Evolutionary conservation across 2,329 filamentous ascomycete genomes (phyloP).

Genomic region (Aspergillus sp.): DNA sequence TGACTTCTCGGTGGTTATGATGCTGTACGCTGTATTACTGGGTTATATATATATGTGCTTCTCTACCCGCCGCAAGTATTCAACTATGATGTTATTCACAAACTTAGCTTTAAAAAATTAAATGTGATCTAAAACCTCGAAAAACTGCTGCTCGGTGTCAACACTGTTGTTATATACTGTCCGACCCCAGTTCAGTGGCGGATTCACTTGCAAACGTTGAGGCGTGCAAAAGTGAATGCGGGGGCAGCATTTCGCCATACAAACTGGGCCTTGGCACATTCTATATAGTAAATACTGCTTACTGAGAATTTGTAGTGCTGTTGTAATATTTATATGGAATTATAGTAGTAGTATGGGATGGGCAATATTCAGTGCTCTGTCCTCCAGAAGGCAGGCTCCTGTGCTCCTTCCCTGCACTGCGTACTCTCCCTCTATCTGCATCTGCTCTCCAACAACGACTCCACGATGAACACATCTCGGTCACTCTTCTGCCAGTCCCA

Average conservation of each 20-base stretch:
- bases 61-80: too few species aligned
- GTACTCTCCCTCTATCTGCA: background rate
- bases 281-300: background rate
- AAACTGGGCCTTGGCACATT: constrained; percentile 17
- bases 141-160: too few species aligned
- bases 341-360: too few species aligned
- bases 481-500: background rate
- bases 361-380: too few species aligned
- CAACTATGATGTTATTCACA: background rate
- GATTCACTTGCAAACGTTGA: constrained; percentile 13
- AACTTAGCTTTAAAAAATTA: background rate
- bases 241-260: constrained; percentile 19
- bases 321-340: too few species aligned
- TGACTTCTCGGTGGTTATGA: background rate
- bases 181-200: constrained; percentile 1
- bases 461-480: background rate
- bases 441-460: background rate
- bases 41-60: background rate
- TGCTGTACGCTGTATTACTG: background rate
- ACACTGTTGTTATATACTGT: background rate
- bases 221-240: constrained; percentile 15
- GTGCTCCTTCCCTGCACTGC: background rate
- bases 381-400: background rate
- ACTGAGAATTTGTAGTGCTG: background rate
- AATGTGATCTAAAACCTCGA: background rate